Percentiles rank a stretch among this genome's conserved stretches.
These are phyloP conservation scores for Saccharomycopsis hybrid DNA, from an alignment of 1,139 yeast species.

Conservation along the genomic window DNA sequence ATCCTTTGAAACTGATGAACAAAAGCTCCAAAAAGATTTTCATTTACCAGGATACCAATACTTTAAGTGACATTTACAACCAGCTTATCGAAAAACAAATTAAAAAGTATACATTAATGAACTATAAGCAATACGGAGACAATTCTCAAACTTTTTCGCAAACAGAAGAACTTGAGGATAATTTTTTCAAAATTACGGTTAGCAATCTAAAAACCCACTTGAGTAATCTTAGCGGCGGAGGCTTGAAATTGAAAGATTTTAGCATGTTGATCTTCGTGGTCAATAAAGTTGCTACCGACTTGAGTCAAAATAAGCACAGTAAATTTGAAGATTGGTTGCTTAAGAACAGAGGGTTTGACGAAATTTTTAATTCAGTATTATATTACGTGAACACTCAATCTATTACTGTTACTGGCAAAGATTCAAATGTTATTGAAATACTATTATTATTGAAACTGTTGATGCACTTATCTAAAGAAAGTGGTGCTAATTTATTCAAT, in stretches of 20 bases:
- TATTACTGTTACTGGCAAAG: background rate
- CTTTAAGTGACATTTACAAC: constrained; percentile 9
- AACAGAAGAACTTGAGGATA: background rate
- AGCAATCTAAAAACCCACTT: constrained; percentile 2
- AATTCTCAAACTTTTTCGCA: background rate
- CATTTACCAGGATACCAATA: constrained; percentile 12
- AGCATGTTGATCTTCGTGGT: constrained; percentile 10
- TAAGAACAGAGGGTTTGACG: constrained; percentile 11
- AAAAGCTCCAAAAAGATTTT: constrained; percentile 1
- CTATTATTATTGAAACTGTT: constrained; percentile 8
- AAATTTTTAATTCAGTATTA: constrained; percentile 13
- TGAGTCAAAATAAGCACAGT: background rate
- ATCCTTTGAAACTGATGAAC: constrained; percentile 18
- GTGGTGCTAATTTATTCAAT: constrained; percentile 1
- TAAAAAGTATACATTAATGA: constrained; percentile 10
- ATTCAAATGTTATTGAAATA: constrained; percentile 9
- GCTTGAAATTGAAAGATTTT: constrained; percentile 5
- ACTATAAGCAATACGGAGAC: constrained; percentile 4
- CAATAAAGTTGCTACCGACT: background rate
- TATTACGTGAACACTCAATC: constrained; percentile 6
- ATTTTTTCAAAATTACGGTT: background rate
- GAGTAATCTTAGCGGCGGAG: constrained; percentile 7
- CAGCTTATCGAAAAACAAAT: constrained; percentile 11
- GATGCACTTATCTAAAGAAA: constrained; percentile 9
- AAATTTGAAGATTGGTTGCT: constrained; percentile 4